phyloP scores from a whole-genome alignment of 2,329 filamentous ascomycete species.

The Macroventuria anomochaeta region DNA sequence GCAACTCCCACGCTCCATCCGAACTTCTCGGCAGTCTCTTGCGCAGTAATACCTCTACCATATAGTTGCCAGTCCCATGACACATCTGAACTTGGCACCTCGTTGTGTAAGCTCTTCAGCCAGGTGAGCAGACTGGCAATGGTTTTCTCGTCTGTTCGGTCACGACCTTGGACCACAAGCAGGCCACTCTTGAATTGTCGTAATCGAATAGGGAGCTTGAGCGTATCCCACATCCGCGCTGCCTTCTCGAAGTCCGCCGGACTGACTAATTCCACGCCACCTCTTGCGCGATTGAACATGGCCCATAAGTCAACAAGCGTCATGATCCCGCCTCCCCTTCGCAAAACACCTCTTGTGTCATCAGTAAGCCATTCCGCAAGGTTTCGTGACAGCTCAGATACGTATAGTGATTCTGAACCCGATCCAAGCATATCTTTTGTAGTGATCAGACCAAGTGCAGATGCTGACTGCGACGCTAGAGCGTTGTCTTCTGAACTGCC shows the following conservation, averaged over 20 bases:
- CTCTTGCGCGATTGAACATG: slow-evolving; percentile 89
- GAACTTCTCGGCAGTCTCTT: slow-evolving; percentile 87
- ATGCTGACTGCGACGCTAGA: slow-evolving; percentile 80
- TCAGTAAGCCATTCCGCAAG: slow-evolving; percentile 50
- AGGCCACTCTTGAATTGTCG: slow-evolving; percentile 91
- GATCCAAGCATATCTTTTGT: slow-evolving; percentile 91
- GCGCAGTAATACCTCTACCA: slow-evolving; percentile 85
- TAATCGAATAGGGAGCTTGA: slow-evolving; percentile 84
- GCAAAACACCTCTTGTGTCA: slow-evolving; percentile 45
- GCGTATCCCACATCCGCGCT: slow-evolving; percentile 82
- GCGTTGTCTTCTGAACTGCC: slow-evolving; percentile 72
- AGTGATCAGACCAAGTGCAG: slow-evolving; percentile 85
- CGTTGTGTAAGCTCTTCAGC: slow-evolving; percentile 74
- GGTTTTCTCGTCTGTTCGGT: slow-evolving; percentile 90
- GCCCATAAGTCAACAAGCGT: slow-evolving; percentile 51
- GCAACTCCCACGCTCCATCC: slow-evolving; percentile 98
- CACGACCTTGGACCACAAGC: slow-evolving; percentile 88
- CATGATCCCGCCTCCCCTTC: slow-evolving; percentile 49
- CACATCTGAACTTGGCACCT: slow-evolving; percentile 68
- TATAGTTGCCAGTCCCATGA: slow-evolving; percentile 79
- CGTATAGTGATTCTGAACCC: slow-evolving; percentile 82
- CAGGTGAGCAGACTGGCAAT: slow-evolving; percentile 77
- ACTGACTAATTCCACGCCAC: slow-evolving; percentile 92
- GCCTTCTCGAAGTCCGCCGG: slow-evolving; percentile 92
- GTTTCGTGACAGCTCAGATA: slow-evolving; percentile 64